phyloP scores from a whole-genome alignment of 1,139 yeast species.

The Spencermartinsiella ligniputridi region DNA sequence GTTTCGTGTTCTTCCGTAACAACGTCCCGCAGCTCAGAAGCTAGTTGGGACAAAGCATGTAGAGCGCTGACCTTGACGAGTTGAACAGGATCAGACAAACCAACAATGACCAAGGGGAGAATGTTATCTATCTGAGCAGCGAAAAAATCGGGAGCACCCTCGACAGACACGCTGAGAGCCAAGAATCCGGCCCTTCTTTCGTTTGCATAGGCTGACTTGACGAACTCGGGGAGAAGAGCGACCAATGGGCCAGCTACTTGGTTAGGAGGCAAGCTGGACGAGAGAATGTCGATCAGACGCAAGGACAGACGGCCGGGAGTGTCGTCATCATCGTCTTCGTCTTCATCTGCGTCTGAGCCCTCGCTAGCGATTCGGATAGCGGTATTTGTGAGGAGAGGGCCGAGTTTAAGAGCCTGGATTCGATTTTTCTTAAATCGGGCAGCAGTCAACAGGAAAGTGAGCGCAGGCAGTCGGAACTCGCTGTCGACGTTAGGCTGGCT shows the following conservation, averaged over 20 bases:
- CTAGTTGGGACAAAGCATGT: conserved; percentile 71
- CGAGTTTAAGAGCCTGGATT: conserved; percentile 62
- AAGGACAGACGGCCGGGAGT: conserved; percentile 75
- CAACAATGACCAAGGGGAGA: conserved; percentile 66
- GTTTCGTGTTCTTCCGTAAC: conserved; percentile 79
- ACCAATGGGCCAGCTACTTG: conserved; percentile 83
- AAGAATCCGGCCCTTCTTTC: conserved; percentile 87
- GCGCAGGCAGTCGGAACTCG: conserved; percentile 77
- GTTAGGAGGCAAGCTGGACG: conserved; percentile 84
- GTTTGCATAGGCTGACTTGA: conserved; percentile 60
- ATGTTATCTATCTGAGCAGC: conserved; percentile 70
- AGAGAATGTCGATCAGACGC: conserved; percentile 71
- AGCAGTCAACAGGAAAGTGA: conserved; percentile 79
- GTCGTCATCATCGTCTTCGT: conserved; percentile 82
- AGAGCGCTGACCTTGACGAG: conserved; percentile 84
- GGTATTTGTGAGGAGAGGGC: conserved; percentile 70
- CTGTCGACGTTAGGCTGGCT: conserved; percentile 64
- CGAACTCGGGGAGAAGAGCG: conserved; percentile 59
- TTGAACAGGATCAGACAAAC: conserved; percentile 73
- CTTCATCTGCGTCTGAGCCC: conserved; percentile 61
- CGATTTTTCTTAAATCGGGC: conserved; percentile 60
- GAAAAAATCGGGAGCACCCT: conserved; percentile 93
- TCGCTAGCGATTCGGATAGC: conserved; percentile 79
- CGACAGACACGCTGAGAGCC: conserved; percentile 75
- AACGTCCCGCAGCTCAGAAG: conserved; percentile 78